These are phyloP conservation scores for Malassezia globosa DNA, from an alignment of 1,284 basidiomycete species.

Conservation along the genomic window DNA sequence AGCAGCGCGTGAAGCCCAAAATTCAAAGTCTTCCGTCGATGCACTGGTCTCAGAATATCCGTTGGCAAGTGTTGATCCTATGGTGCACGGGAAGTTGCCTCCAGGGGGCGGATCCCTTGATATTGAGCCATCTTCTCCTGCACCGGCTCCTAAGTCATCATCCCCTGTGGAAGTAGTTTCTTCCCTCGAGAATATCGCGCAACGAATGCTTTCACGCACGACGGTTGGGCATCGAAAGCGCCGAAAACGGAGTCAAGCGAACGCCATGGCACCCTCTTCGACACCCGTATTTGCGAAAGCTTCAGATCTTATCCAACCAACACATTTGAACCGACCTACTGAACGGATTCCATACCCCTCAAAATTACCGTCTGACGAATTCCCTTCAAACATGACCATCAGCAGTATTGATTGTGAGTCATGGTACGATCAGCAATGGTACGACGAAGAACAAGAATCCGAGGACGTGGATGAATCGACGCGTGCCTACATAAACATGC, in stretches of 20 bases:
- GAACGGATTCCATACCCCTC: conserved; percentile 11
- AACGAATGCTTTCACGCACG: conserved; percentile 12
- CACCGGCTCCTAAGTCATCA: too few species aligned
- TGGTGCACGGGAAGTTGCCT: not conserved
- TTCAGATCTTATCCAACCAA: not conserved
- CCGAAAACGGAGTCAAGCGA: not conserved
- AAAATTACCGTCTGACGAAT: not conserved
- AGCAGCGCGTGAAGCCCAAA: not conserved
- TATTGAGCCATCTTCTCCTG: not conserved
- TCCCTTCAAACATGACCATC: conserved; percentile 7
- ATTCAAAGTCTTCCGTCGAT: not conserved
- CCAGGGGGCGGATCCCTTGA: conserved; percentile 14
- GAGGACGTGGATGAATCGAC: conserved; percentile 1
- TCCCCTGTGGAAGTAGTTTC: too few species aligned
- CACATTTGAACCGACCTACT: not conserved
- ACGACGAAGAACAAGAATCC: not conserved
- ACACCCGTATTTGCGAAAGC: not conserved
- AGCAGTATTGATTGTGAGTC: conserved; percentile 14
- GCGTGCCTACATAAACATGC: conserved; percentile 10
- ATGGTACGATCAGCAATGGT: conserved; percentile 13
- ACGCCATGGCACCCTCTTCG: not conserved
- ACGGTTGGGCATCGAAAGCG: conserved; percentile 14
- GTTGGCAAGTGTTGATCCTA: not conserved
- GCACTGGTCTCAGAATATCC: too few species aligned
- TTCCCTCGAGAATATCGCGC: conserved; percentile 10